Evolutionary conservation across 179 eudicot genomes (phyloP).

Genomic region (Pouteria campechiana): DNA sequence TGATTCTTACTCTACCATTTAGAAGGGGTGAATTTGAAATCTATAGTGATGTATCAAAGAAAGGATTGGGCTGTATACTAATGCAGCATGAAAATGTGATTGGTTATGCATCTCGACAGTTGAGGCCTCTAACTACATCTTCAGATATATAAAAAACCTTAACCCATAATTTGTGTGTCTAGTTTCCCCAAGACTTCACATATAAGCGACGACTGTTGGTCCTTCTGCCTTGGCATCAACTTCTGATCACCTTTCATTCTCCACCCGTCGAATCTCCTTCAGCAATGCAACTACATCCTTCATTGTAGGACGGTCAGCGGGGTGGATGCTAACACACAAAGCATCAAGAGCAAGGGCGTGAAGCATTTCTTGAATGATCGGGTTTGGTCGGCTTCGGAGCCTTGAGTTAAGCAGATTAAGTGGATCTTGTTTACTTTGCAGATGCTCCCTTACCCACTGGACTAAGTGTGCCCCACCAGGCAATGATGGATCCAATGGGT

Average conservation of each 20-base stretch:
- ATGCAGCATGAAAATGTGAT: no score
- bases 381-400: slow-evolving; percentile 75
- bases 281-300: slow-evolving; percentile 93
- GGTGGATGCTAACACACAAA: slow-evolving; percentile 49
- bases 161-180: no score
- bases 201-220: no score
- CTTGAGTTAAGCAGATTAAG: slow-evolving; percentile 61
- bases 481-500: slow-evolving; percentile 77
- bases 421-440: slow-evolving; percentile 58
- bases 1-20: no score
- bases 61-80: no score
- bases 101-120: no score
- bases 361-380: slow-evolving; percentile 80
- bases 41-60: no score
- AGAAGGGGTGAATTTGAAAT: no score
- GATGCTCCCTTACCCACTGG: slow-evolving; percentile 73
- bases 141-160: no score
- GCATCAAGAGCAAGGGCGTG: slow-evolving; percentile 78
- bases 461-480: slow-evolving; percentile 74
- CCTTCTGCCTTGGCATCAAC: no score
- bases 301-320: slow-evolving; percentile 77
- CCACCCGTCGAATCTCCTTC: slow-evolving; percentile 60
- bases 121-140: no score
- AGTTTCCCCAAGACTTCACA: no score
- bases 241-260: slow-evolving; percentile 26